Evolutionary conservation across 75 land plant genomes (phyloP).

Genomic region (Cryptomeria japonica): DNA sequence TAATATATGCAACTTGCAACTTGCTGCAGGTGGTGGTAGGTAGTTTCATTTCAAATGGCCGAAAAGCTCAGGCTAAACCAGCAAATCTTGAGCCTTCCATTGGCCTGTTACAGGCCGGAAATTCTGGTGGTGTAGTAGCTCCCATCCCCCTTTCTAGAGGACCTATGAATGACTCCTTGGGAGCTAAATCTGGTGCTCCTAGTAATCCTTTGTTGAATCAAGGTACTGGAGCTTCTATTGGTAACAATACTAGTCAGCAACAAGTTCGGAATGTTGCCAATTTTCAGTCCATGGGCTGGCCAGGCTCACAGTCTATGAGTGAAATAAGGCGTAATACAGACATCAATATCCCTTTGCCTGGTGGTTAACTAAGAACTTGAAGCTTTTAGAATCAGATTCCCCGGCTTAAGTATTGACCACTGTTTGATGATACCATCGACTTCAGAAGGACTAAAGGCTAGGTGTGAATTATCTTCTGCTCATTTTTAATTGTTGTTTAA

Average conservation of each 20-base stretch:
- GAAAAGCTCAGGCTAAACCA: constrained; percentile 48
- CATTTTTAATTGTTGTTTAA: background rate
- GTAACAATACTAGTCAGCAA: constrained; percentile 4
- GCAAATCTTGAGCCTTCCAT: constrained; percentile 31
- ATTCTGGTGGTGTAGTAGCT: constrained; percentile 19
- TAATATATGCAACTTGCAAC: background rate
- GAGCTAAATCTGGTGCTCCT: constrained; percentile 15
- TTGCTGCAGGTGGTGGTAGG: constrained; percentile 64
- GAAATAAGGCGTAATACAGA: constrained; percentile 30
- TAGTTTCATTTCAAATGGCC: constrained; percentile 47
- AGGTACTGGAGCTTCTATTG: background rate
- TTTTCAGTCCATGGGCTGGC: constrained; percentile 29
- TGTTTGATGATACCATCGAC: background rate
- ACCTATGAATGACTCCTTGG: background rate
- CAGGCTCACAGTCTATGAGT: constrained; percentile 21
- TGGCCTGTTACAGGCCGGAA: constrained; percentile 5
- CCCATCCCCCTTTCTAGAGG: constrained; percentile 43
- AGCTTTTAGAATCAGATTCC: background rate
- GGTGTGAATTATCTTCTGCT: background rate
- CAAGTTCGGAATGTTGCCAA: background rate
- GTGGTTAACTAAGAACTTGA: constrained; percentile 20
- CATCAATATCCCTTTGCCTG: constrained; percentile 37
- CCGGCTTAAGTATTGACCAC: background rate
- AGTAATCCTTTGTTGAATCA: background rate
- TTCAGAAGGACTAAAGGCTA: background rate